Base-by-base conservation (phyloP, 208 protist genomes). In the Leishmania braziliensis region DNA sequence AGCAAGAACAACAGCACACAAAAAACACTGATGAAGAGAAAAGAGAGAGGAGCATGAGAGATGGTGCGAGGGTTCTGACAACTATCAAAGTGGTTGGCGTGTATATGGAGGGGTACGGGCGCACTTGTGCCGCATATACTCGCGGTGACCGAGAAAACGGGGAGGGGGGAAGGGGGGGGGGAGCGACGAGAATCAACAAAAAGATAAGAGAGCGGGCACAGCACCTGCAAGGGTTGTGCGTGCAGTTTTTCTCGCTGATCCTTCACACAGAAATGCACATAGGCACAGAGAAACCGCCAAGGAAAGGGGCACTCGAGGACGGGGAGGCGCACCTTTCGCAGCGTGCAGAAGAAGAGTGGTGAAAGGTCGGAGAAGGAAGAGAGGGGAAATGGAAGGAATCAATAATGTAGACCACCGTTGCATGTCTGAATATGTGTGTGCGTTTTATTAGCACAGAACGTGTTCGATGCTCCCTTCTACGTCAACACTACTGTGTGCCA, bases 111-210 rank as follows among this genome's bases (percentile, higher is more conserved):
- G 8, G 9, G 58, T 63, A 10, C 58, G 26, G 9, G 26, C 16
- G 58, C 26, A 63, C 26, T 26, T 23, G 58, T 63, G 6, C 58
- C 26, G 58, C 63, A 23, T 46, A 46, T 46, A 46, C 43, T 46
- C 43, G 43, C 43, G 43, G 43, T 46, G 43, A 6, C 43, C 4
- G 33, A 14, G 16, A 68, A 0, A 14, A 29, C 10, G 14, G 14
- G 58, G 29, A 26, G 29, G 58, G 10, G 54, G 23, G 63, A 75
- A 2, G 14, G 58, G 29, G 58, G 29, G 58, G 10, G 54, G 23
- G 63, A 75, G 56, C 29, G 62, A 66, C 73, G 66, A 62, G 36
- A 68, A 66, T 20, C 33, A 50, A 65, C 51, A 20, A 53, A 65
- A 71, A 1, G 26, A 43, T 36, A 58, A 74, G 18, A 75, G 56